Conservation (phyloP, 805 yeast species). For the Scheffersomyces lignosus region DNA sequence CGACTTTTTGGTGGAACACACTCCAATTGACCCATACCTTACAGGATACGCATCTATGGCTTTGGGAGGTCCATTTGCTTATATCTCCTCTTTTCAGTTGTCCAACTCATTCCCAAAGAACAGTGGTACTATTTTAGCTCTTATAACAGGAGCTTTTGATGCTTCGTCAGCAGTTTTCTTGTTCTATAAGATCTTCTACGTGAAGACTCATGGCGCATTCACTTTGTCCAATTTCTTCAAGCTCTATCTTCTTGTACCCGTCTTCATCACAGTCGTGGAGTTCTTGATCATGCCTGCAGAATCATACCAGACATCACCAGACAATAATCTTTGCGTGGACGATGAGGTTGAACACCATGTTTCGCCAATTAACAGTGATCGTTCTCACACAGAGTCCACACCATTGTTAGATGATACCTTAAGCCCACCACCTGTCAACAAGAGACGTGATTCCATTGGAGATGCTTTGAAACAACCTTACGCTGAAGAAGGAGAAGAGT, state of each 20-base stretch:
- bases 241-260: constrained; percentile 49
- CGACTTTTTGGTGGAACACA: constrained; percentile 15
- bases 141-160: constrained; percentile 59
- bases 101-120: constrained; percentile 56
- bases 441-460: constrained; percentile 55
- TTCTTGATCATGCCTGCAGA: constrained; percentile 49
- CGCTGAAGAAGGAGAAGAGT: constrained; percentile 49
- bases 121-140: constrained; percentile 53
- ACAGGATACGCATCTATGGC: constrained; percentile 54
- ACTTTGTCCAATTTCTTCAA: constrained; percentile 45
- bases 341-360: constrained; percentile 30
- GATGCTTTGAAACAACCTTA: constrained; percentile 57
- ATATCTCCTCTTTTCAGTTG: constrained; percentile 55
- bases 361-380: constrained; percentile 27
- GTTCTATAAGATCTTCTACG: constrained; percentile 44
- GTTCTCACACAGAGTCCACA: constrained; percentile 12
- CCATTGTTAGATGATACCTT: constrained; percentile 21
- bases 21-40: constrained; percentile 49
- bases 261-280: constrained; percentile 48
- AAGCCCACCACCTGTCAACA: constrained; percentile 2
- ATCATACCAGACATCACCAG: constrained; percentile 45
- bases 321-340: constrained; percentile 20
- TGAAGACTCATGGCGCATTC: constrained; percentile 31
- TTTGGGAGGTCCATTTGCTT: constrained; percentile 59
- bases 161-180: constrained; percentile 57